Evolutionary conservation across 768 basidiomycete genomes (phyloP), one percentile per base, ranked within the genome.

Genomic region (Boletus eberwhitei): DNA sequence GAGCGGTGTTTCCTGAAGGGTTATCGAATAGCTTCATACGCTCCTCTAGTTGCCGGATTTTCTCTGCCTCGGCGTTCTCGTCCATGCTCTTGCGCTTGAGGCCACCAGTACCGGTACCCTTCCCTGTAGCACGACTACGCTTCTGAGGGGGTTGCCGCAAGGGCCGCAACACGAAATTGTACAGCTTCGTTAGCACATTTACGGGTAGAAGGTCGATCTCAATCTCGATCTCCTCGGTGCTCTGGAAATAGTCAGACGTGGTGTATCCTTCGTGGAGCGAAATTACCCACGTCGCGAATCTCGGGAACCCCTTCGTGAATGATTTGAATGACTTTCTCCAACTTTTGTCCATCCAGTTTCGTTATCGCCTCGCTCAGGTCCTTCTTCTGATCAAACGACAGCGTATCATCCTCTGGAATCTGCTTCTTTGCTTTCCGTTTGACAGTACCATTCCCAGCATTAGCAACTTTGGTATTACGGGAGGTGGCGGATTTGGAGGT

Each of bases 361-460:
- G 81, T 80, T 60, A 99, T 99, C 48, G 93, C 90, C 72, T 98
- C 94, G 65, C 94, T 96, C 52, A 99, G 77, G 68, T 98, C 93
- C 73, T 97, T 94, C 87, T 99, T 99, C 78, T 98, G 96, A 60
- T 93, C 92, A 69, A 96, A 91, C 48, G 91, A 88, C 36, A 98
- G 79, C 2, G 87, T 85, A 53, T 93, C 90, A 63, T 91, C 88
- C 60, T 92, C 89, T 11, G 81, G 73, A 41, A 84, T 70, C 37
- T 78, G 77, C 69, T 88, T 88, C 78, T 89, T 90, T 34, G 73
- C 61, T 64, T 80, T 83, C 60, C 76, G 74, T 73, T 85, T 86
- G 74, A 84, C 85, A 5, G 63, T 29, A 38, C 73, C 70, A 34
- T 61, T 76, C 32, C 62, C 65, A 17, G 77, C 64, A 14, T 75